These are phyloP conservation scores for Sclerospora graminicola DNA, from an alignment of 352 stramenopile species.

Conservation along the genomic window DNA sequence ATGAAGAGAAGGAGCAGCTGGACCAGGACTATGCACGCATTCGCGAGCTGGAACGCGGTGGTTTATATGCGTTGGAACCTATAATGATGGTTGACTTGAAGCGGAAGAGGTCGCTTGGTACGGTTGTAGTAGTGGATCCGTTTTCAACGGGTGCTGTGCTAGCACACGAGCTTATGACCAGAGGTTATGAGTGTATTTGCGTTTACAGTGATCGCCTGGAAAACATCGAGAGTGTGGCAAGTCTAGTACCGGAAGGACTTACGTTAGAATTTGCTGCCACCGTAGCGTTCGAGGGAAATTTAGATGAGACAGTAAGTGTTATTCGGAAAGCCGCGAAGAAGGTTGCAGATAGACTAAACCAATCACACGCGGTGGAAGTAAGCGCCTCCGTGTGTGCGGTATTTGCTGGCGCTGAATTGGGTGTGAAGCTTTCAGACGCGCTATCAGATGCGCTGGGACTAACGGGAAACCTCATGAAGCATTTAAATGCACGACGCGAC, in stretches of 20 bases:
- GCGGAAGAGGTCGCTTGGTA: slow-evolving; percentile 23
- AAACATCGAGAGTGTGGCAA: slow-evolving; percentile 76
- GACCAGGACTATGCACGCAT: slow-evolving; percentile 77
- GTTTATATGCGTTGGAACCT: slow-evolving; percentile 44
- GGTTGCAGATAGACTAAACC: slow-evolving; percentile 27
- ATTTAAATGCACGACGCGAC: slow-evolving; percentile 80
- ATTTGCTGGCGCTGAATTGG: slow-evolving; percentile 88
- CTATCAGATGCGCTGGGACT: slow-evolving; percentile 82
- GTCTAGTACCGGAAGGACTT: slow-evolving; percentile 63
- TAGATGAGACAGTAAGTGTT: slow-evolving; percentile 31
- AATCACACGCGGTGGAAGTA: background rate
- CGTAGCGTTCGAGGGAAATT: slow-evolving; percentile 48
- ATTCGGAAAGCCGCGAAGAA: slow-evolving; percentile 35
- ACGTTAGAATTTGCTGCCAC: slow-evolving; percentile 71
- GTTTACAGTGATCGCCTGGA: slow-evolving; percentile 79
- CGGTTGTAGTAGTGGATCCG: slow-evolving; percentile 91
- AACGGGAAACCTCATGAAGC: slow-evolving; percentile 72
- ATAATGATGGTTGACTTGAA: slow-evolving; percentile 10
- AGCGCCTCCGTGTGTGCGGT: no score
- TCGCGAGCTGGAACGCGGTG: slow-evolving; percentile 68
- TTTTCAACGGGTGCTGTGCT: slow-evolving; percentile 94
- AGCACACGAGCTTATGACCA: slow-evolving; percentile 82
- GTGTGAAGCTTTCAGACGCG: slow-evolving; percentile 87
- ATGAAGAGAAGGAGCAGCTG: slow-evolving; percentile 67
- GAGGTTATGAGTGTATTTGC: slow-evolving; percentile 86